Percentiles rank a stretch among this genome's conserved stretches.
Conservation (phyloP, 768 basidiomycete genomes). For the Suillus plorans region DNA sequence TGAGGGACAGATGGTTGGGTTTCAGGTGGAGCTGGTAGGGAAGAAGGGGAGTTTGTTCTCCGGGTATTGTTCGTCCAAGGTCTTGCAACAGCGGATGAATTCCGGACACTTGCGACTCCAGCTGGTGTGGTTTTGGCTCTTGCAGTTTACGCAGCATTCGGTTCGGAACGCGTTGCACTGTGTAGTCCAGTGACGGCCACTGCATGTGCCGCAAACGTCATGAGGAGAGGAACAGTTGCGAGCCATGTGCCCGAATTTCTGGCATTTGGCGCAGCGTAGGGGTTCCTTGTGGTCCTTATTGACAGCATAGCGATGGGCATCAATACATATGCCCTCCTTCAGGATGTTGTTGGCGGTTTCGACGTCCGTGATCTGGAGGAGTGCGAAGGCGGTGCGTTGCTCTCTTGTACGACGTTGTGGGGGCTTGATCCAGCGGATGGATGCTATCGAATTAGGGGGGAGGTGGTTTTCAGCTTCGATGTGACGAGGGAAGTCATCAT, state of each 20-base stretch:
- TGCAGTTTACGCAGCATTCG: background rate
- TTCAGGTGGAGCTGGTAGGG: slow-evolving; percentile 12
- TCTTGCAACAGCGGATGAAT: background rate
- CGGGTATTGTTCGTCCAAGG: background rate
- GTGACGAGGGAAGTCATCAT: background rate
- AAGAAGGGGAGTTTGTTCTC: slow-evolving; percentile 17
- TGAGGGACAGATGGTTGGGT: background rate
- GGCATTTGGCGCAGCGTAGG: background rate
- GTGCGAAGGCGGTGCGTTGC: slow-evolving; percentile 24
- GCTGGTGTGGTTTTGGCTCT: slow-evolving; percentile 5
- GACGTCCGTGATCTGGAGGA: slow-evolving; percentile 18
- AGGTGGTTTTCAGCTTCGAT: slow-evolving; percentile 21
- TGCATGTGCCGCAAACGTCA: slow-evolving; percentile 5
- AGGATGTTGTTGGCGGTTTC: slow-evolving; percentile 26
- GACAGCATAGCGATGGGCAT: slow-evolving; percentile 11
- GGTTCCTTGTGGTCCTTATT: slow-evolving; percentile 12
- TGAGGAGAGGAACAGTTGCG: background rate
- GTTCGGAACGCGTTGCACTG: background rate
- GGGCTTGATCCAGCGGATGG: slow-evolving; percentile 29
- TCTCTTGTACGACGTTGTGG: slow-evolving; percentile 1
- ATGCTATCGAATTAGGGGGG: background rate
- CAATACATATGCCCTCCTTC: slow-evolving; percentile 17
- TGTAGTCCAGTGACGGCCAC: background rate
- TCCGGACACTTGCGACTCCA: slow-evolving; percentile 10
- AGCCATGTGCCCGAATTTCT: slow-evolving; percentile 6